phyloP scores from a whole-genome alignment of 306 rosid genomes.

The Neltuma alba region DNA sequence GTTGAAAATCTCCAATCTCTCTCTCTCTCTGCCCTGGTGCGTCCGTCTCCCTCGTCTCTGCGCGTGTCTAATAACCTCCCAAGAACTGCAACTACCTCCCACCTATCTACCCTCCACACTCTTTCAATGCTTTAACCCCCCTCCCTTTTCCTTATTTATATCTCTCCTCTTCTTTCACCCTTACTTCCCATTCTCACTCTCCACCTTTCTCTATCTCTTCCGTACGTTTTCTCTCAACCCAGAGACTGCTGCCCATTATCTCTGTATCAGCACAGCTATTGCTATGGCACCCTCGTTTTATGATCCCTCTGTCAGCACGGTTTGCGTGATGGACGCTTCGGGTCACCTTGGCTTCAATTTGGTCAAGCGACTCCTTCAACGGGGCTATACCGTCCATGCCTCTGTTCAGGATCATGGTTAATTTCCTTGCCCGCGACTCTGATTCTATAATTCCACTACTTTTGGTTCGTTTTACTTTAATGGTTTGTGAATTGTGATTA shows the following conservation, averaged over 20 bases:
- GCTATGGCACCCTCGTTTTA: constrained; percentile 64
- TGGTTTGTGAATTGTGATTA: constrained; percentile 21
- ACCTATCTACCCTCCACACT: constrained; percentile 65
- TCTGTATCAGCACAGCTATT: too few species aligned
- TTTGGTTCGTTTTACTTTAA: not conserved
- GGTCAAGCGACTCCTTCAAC: constrained; percentile 58
- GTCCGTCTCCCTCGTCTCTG: not conserved
- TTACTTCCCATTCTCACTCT: not conserved
- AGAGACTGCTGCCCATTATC: not conserved
- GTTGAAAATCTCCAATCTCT: not conserved
- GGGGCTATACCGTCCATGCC: constrained; percentile 81
- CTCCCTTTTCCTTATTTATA: constrained; percentile 30
- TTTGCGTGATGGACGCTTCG: constrained; percentile 85
- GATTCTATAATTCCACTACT: not conserved
- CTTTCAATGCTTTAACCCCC: constrained; percentile 67
- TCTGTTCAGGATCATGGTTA: constrained; percentile 63
- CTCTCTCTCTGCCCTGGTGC: not conserved
- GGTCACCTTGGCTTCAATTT: constrained; percentile 59
- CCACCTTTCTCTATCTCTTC: not conserved
- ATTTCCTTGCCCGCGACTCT: not conserved
- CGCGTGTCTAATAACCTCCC: constrained; percentile 42
- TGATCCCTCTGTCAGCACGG: constrained; percentile 38
- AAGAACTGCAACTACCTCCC: constrained; percentile 49
- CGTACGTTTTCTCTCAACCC: not conserved
- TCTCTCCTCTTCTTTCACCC: not conserved